Base-by-base conservation (phyloP, 306 rosid genomes). In the Phaseolus lunatus region DNA sequence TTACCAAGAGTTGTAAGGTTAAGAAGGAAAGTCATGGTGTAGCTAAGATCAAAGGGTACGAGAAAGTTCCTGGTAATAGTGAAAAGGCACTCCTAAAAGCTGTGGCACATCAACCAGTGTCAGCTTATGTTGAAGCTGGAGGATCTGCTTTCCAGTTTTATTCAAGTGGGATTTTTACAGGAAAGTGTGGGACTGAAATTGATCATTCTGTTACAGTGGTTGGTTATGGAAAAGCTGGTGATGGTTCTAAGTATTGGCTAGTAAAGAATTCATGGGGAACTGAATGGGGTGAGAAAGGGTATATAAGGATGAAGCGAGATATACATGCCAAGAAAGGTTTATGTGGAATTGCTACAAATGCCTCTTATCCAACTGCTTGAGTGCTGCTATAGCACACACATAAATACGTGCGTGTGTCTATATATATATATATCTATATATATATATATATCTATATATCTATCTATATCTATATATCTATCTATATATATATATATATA, bases 201-300 rank as follows among this genome's bases (percentile, higher is more conserved):
- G 44, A 39, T 39, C 81, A 76, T 69, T 9, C 9, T 26, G 77
- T 76, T 11, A 39, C 66, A 9, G 10, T 56, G 7, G 69, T 72
- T 58, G 73, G 73, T 27, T 72, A 75, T 59, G 81, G 72, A 5
- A 33, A 35, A 37, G 4, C 27, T 11, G 1, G 1, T 3, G 72
- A 57, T 49, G 77, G 67, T 9, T 49, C n/a, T 0, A 68, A 81
- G 26, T 81, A 75, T 68, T 81, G 81, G 84, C 1, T 68, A 0
- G 58, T 84, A 0, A 84, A 84, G 18, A 84, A 84, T 33, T 84
- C 85, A 19, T 72, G 85, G 87, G 80, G 87, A 4, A 58, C 65
- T 7, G 22, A 52, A 9, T 84, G 85, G 87, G 85, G 87, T 58
- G 87, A 84, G 19, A n/a, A 80, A 66, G 85, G 85, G 12, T 84